Evolutionary conservation across 495 filamentous ascomycete species (phyloP).

Genomic region (Elaphomyces granulatus): DNA sequence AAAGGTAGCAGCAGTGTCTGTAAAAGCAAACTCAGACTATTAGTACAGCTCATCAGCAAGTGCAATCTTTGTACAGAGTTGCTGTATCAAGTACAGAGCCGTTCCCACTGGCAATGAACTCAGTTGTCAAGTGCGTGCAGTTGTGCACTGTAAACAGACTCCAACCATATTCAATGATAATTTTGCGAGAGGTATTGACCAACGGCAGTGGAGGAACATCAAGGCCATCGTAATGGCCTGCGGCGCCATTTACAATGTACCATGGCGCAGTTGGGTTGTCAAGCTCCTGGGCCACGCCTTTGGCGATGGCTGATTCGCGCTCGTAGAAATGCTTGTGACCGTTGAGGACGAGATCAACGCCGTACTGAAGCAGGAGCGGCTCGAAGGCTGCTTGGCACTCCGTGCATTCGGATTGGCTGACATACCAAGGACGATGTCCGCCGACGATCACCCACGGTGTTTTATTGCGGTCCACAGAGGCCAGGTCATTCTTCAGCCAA

Average conservation of each 20-base stretch:
- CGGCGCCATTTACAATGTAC: conserved; percentile 29
- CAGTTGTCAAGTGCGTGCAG: conserved; percentile 18
- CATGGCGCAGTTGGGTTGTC: conserved; percentile 30
- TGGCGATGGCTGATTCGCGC: conserved; percentile 14
- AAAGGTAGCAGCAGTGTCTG: too few relatives aligned
- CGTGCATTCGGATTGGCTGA: conserved; percentile 26
- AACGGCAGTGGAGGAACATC: conserved; percentile 5
- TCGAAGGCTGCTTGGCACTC: conserved; percentile 37
- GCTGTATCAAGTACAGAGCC: conserved; percentile 18
- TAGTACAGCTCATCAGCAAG: too few relatives aligned
- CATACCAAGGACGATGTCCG: conserved; percentile 42
- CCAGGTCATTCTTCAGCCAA: conserved; percentile 31
- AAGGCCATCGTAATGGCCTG: conserved; percentile 22
- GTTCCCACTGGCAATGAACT: conserved; percentile 20
- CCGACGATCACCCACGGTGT: conserved; percentile 31
- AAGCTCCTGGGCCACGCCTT: conserved; percentile 21
- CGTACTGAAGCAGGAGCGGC: conserved; percentile 34
- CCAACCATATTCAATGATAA: conserved; percentile 24
- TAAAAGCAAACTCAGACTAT: too few relatives aligned
- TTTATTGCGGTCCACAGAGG: conserved; percentile 30
- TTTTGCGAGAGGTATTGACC: too few relatives aligned
- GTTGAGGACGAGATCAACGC: conserved; percentile 37
- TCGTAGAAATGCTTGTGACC: conserved; percentile 39
- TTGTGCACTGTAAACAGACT: conserved; percentile 20
- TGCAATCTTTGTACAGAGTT: conserved; percentile 19